Percentiles rank a stretch among this genome's conserved stretches.
Conservation (phyloP, 2,329 filamentous ascomycete species). For the Pseudovirgaria hyperparasitica region DNA sequence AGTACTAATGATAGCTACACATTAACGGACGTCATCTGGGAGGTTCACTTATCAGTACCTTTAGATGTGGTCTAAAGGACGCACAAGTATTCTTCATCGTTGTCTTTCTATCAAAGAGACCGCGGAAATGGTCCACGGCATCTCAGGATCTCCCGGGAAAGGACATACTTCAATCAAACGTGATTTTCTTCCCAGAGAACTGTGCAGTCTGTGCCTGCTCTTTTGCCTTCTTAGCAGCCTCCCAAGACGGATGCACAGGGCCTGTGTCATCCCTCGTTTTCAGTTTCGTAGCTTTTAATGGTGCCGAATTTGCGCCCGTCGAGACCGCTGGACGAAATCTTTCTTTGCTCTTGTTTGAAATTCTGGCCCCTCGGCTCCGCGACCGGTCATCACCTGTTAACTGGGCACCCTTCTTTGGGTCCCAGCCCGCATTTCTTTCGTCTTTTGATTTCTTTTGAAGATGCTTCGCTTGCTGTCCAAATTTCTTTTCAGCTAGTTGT, state of each 20-base stretch:
- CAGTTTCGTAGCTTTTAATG: slow-evolving; percentile 12
- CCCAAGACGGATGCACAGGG: slow-evolving; percentile 51
- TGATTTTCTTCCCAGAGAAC: slow-evolving; percentile 50
- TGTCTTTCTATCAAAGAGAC: too few relatives aligned
- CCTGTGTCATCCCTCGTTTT: slow-evolving; percentile 35
- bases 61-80: too few relatives aligned
- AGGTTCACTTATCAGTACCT: too few relatives aligned
- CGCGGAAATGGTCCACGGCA: too few relatives aligned
- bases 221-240: slow-evolving; percentile 48
- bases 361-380: slow-evolving; percentile 9
- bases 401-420: slow-evolving; percentile 44
- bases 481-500: slow-evolving; percentile 72
- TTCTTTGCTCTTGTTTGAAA: too few relatives aligned
- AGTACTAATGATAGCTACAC: too few relatives aligned
- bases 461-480: slow-evolving; percentile 57
- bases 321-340: slow-evolving; percentile 13
- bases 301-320: slow-evolving; percentile 20
- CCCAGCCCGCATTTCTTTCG: slow-evolving; percentile 42
- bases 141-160: too few relatives aligned
- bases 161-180: slow-evolving; percentile 40
- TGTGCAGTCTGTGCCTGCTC: slow-evolving; percentile 34
- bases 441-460: slow-evolving; percentile 32
- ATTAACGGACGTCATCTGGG: too few relatives aligned
- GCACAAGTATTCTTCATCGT: too few relatives aligned
- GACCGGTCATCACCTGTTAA: slow-evolving; percentile 10